phyloP scores from a whole-genome alignment of 257 asterid genomes.

The Fraxinus pennsylvanica region DNA sequence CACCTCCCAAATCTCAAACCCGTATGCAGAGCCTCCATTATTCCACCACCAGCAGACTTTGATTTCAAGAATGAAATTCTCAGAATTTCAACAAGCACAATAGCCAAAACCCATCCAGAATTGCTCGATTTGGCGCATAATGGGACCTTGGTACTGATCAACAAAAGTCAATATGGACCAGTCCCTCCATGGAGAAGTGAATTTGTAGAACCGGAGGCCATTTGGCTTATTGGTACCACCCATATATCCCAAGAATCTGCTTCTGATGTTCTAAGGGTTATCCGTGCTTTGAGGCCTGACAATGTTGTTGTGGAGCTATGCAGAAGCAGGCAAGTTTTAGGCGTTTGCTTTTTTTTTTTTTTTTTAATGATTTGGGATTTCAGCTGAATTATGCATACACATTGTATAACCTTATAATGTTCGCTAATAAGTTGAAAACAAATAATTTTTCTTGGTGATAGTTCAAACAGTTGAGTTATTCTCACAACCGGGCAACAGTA shows the following conservation, averaged over 20 bases:
- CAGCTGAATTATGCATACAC: not conserved
- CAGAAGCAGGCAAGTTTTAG: slow-evolving; percentile 80
- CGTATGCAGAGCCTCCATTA: slow-evolving; percentile 34
- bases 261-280: slow-evolving; percentile 68
- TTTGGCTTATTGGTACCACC: slow-evolving; percentile 79
- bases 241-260: slow-evolving; percentile 71
- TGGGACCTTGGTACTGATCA: slow-evolving; percentile 65
- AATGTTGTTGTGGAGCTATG: slow-evolving; percentile 96
- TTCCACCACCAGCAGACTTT: slow-evolving; percentile 71
- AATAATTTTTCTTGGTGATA: too few relatives aligned
- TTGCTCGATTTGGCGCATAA: slow-evolving; percentile 69
- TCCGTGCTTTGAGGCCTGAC: slow-evolving; percentile 67
- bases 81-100: slow-evolving; percentile 45
- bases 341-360: not conserved
- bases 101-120: slow-evolving; percentile 64
- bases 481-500: not conserved
- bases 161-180: slow-evolving; percentile 69
- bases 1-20: not conserved
- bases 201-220: slow-evolving; percentile 82
- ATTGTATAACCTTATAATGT: not conserved
- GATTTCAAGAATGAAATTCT: slow-evolving; percentile 61
- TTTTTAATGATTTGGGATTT: not conserved
- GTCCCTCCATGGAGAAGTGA: slow-evolving; percentile 83
- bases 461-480: not conserved
- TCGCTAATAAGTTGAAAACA: not conserved